A percentile compares a stretch with the other conserved stretches of the same genome.
Evolutionary conservation across 2,329 filamentous ascomycete species (phyloP).

Genomic region (Verticillium longisporum): DNA sequence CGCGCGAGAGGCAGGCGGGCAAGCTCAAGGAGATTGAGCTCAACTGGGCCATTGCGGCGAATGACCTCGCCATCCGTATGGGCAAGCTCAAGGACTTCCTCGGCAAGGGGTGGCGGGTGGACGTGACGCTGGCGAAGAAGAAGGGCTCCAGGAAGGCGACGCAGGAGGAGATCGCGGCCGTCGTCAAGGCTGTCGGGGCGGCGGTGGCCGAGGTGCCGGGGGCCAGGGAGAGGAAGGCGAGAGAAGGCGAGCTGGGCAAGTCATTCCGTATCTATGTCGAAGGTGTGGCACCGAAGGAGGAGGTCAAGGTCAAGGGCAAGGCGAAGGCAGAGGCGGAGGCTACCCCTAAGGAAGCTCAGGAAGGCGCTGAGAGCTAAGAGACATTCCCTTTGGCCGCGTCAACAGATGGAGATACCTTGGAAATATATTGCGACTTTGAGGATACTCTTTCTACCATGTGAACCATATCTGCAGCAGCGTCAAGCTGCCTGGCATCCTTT

Average conservation of each 20-base stretch:
- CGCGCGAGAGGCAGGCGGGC: constrained; percentile 26
- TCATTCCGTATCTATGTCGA: constrained; percentile 38
- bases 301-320: not conserved
- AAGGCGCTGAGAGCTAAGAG: not conserved
- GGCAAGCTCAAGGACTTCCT: constrained; percentile 63
- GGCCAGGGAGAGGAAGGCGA: constrained; percentile 35
- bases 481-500: too few relatives aligned
- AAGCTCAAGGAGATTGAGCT: constrained; percentile 74
- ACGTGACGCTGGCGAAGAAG: constrained; percentile 60
- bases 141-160: constrained; percentile 57
- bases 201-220: constrained; percentile 21
- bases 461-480: too few relatives aligned
- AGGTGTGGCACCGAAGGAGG: constrained; percentile 12
- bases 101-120: constrained; percentile 66
- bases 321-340: not conserved
- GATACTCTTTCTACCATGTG: too few relatives aligned
- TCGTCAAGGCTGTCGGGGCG: constrained; percentile 40
- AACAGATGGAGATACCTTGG: too few relatives aligned
- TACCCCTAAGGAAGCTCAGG: not conserved
- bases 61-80: constrained; percentile 70
- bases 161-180: constrained; percentile 49
- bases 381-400: too few relatives aligned
- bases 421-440: too few relatives aligned
- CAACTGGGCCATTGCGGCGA: constrained; percentile 75
- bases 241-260: constrained; percentile 36